Base-by-base conservation (phyloP, 352 stramenopile species). In the Saprolegnia parasitica region DNA sequence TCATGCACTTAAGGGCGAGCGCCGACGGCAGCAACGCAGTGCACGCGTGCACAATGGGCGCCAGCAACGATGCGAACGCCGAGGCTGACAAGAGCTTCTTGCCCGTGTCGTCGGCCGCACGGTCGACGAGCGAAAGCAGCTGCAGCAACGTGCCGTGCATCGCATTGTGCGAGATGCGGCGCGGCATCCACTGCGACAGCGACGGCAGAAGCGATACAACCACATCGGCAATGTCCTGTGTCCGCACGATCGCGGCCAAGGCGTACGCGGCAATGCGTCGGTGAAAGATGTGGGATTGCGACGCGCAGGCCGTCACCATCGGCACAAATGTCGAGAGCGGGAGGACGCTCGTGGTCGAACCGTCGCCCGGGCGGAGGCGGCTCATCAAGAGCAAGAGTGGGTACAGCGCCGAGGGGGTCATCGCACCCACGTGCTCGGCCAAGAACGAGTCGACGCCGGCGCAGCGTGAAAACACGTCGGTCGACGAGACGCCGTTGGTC, bases 391-490 rank as follows among this genome's bases (percentile, higher is more conserved):
- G 80, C 5, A 95, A 71, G 23, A 93, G 72, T 9, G 86, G 83
- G 56, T 88, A 95, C 13, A 95, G 66, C 18, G 84, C 80, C 32
- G 85, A 81, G 6, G 81, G 77, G 4, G 79, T 78, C 18, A 77
- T 73, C 58, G 75, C 79, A 35, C 65, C 5, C n/a, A 94, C 63
- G 47, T 88, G 77, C 45, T 77, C 73, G 67, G 77, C 79, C 26
- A 95, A 67, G 49, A 93, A 90, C 26, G 72, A 66, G 49, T 80
- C 77, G 2, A 95, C 71, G n/a, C 88, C 74, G 26, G 78, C 80
- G 71, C 90, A 95, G 10, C 87, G 84, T 16, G 83, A 87, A 67
- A 95, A 94, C 1, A 95, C 83, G 40, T 92, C 83, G 20, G 76
- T 72, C 49, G 81, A 86, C 16, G 84, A 70, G n/a, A 94, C 78